Base-by-base conservation (phyloP, 2,329 filamentous ascomycete genomes). In the Trichoderma citrinoviride region DNA sequence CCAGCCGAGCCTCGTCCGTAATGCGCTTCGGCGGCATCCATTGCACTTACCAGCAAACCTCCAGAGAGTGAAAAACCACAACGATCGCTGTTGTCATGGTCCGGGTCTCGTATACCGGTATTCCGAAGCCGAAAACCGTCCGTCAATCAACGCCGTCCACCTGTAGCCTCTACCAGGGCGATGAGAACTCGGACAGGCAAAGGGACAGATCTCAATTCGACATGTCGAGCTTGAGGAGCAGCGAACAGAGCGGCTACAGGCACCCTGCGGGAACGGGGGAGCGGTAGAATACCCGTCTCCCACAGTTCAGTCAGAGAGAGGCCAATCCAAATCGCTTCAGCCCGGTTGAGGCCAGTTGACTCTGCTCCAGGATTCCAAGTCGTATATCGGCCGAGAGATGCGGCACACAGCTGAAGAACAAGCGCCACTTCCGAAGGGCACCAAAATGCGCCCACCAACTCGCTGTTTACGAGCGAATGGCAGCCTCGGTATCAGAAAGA, bases 1-100 rank as follows among this genome's bases (percentile, higher is more conserved):
- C 17, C 25, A 27, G 61, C 37, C 19, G 60, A 62, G 46, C 21
- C 33, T 40, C 44, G 43, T 44, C n/a, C 33, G 41, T 21, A 43
- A 29, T 49, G 43, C 33, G 27, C 14, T 43, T 29, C 52, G 40
- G 41, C 21, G 17, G 62, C 27, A 27, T 65, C 57, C 64, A 65
- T 65, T 49, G 56, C 49, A 21, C 29, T 62, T n/a, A 61, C 40
- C 49, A 3, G 29, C 17, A 49, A 40, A 23, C 21, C 29, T 54
- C 37, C n/a, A 19, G n/a, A 56, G 23, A 43, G n/a, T 23, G 43
- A 29, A 33, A 50, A 25, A 21, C 25, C 17, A 47, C 37, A 4
- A 21, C 25, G n/a, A n/a, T n/a, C 27, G 54, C 17, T 53, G 50
- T 54, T 49, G 21, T 49, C 49, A 61, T 56, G 37, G 50, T 44